Percentiles rank a stretch among this genome's conserved stretches.
Conservation (phyloP, 208 protist genomes). For the Leptomonas seymouri region DNA sequence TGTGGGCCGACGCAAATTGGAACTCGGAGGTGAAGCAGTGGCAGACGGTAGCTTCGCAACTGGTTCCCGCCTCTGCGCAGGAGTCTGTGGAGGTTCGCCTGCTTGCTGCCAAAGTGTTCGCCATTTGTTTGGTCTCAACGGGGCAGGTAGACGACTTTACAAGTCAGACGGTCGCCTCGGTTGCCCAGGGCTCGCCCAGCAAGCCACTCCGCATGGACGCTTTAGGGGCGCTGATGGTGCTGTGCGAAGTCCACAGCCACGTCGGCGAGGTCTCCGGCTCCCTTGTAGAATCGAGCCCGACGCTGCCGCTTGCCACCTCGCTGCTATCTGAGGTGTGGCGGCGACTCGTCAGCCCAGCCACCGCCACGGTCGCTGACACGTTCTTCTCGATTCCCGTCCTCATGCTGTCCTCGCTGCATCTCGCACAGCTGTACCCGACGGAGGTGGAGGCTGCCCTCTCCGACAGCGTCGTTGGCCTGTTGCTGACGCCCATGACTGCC, state of each 20-base stretch:
- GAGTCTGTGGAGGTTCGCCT: slow-evolving; percentile 37
- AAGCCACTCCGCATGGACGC: slow-evolving; percentile 13
- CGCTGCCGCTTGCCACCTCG: slow-evolving; percentile 61
- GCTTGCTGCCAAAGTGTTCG: slow-evolving; percentile 42
- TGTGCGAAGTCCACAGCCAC: slow-evolving; percentile 34
- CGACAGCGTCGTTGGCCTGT: slow-evolving; percentile 17
- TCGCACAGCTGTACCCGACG: slow-evolving; percentile 18
- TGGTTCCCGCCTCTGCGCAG: slow-evolving; percentile 1
- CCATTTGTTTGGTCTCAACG: slow-evolving; percentile 17
- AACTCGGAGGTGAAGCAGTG: slow-evolving; percentile 26
- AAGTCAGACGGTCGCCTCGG: slow-evolving; percentile 19
- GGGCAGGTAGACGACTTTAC: slow-evolving; percentile 42
- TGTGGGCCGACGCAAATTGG: slow-evolving; percentile 26
- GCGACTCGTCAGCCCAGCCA: slow-evolving; percentile 15
- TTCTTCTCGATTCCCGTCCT: slow-evolving; percentile 10
- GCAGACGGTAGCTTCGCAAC: slow-evolving; percentile 10
- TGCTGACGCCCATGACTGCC: slow-evolving; percentile 29
- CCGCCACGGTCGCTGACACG: background rate
- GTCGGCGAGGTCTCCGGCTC: background rate
- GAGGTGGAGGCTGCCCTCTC: slow-evolving; percentile 29
- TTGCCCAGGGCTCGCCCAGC: slow-evolving; percentile 7
- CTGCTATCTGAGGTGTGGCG: slow-evolving; percentile 45
- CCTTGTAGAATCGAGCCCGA: slow-evolving; percentile 16
- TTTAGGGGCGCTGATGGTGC: slow-evolving; percentile 33
- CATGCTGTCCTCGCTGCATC: slow-evolving; percentile 20